Base-by-base conservation (phyloP, 805 yeast species). In the Lachancea mirantina region DNA sequence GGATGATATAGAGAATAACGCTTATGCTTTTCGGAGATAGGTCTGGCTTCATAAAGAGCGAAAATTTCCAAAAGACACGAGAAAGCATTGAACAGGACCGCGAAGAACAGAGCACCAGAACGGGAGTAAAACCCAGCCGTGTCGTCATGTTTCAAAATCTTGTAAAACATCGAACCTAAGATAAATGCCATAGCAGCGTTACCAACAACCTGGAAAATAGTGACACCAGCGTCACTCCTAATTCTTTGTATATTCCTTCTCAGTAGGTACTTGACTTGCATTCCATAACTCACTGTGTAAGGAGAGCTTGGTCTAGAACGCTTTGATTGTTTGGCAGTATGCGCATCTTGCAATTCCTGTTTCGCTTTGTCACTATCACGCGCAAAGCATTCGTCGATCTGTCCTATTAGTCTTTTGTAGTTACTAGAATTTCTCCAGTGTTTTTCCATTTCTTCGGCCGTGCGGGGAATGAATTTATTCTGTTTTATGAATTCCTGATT, bases 61-160 rank as follows among this genome's bases (percentile, higher is more conserved):
- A 72, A 61, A 38, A 77, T 66, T 55, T 77, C 84, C 46, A 75
- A 60, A 38, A 76, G 50, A 11, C 78, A 74, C 11, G 77, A 62
- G 46, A 76, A 72, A 9, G 81, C 75, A 50, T 76, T 76, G 55
- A 74, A 76, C 47, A 76, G 61, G 28, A 73, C 65, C 14, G 80
- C 77, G 52, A 78, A 78, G 59, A 81, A 82, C 65, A 81, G 61
- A 28, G 78, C 68, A 25, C 84, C 74, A 45, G 76, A 70, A 49
- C 85, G 62, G 45, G 59, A 64, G 50, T 67, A 74, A 42, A 76
- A 69, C 2, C 74, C 65, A 1, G 46, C 55, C 0, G 82, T 69
- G 17, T 50, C 51, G 11, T 50, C 40, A 6, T 42, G 28, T 18
- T 36, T 31, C 40, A 50, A 54, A 41, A 73, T 47, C 43, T 75